Evolutionary conservation across 1,284 basidiomycete genomes (phyloP).

Genomic region (Dichomitus squalens): DNA sequence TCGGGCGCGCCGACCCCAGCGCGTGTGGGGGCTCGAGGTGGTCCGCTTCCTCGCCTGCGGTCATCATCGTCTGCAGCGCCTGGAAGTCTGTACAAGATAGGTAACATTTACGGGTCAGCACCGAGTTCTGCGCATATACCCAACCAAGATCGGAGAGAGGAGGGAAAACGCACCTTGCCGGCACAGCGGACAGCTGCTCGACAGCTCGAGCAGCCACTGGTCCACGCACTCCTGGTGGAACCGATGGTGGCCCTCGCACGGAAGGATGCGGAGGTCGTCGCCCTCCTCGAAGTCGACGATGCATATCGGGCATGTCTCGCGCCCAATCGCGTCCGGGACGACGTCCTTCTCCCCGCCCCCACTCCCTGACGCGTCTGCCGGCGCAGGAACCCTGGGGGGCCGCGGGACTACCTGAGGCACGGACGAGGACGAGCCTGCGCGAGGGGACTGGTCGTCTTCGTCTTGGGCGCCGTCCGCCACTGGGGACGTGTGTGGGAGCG

Average conservation of each 20-base stretch:
- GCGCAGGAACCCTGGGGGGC: slow-evolving; percentile 8
- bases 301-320: slow-evolving; percentile 92
- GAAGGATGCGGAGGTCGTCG: slow-evolving; percentile 86
- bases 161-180: slow-evolving; percentile 66
- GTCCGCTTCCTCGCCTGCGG: slow-evolving; percentile 33
- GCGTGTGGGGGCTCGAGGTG: slow-evolving; percentile 31
- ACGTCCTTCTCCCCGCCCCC: slow-evolving; percentile 37
- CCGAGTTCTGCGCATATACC: neutral
- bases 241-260: slow-evolving; percentile 86
- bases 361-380: neutral
- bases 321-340: slow-evolving; percentile 68
- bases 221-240: slow-evolving; percentile 87
- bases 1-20: slow-evolving; percentile 27
- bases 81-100: slow-evolving; percentile 49
- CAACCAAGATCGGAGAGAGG: neutral
- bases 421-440: slow-evolving; percentile 18
- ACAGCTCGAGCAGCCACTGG: slow-evolving; percentile 88
- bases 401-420: slow-evolving; percentile 18
- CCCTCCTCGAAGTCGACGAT: slow-evolving; percentile 92
- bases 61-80: slow-evolving; percentile 50
- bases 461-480: neutral
- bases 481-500: neutral
- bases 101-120: slow-evolving; percentile 1
- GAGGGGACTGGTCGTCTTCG: slow-evolving; percentile 8
- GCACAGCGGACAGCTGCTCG: slow-evolving; percentile 88